Conservation (phyloP, 2,329 filamentous ascomycete species). For the Cadophora malorum region DNA sequence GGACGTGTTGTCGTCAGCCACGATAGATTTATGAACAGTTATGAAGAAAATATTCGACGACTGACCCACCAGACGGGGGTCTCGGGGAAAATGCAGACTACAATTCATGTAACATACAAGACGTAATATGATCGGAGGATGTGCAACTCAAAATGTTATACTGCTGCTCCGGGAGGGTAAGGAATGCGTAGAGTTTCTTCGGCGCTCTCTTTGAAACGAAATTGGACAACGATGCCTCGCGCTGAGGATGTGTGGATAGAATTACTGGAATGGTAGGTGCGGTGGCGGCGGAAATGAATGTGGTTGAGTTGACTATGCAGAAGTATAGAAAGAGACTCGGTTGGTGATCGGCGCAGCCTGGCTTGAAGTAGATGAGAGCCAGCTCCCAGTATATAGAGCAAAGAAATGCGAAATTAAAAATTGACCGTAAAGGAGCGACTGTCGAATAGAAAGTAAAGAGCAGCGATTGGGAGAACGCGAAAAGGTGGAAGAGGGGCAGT, state of each 20-base stretch:
- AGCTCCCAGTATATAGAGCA: conserved; percentile 60
- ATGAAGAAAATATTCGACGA: conserved; percentile 35
- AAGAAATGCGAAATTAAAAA: conserved; percentile 52
- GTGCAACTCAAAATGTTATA: conserved; percentile 48
- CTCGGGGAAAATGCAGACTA: conserved; percentile 30
- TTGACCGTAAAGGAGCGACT: conserved; percentile 57
- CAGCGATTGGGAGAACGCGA: conserved; percentile 54
- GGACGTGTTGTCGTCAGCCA: conserved; percentile 45
- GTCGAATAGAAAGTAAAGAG: conserved; percentile 49
- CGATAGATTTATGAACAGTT: conserved; percentile 35
- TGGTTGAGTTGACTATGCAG: conserved; percentile 51
- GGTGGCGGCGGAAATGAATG: conserved; percentile 47
- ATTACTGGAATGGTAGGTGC: conserved; percentile 44
- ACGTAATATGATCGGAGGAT: conserved; percentile 43
- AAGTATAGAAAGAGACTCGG: conserved; percentile 52
- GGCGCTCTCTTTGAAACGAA: conserved; percentile 45
- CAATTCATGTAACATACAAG: conserved; percentile 41
- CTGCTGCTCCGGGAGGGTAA: conserved; percentile 45
- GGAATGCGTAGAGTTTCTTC: conserved; percentile 48
- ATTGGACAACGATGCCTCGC: conserved; percentile 50
- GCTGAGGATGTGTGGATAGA: conserved; percentile 48
- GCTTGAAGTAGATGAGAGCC: conserved; percentile 59
- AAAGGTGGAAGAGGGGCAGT: conserved; percentile 54
- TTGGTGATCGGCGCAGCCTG: conserved; percentile 47
- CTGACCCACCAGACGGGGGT: conserved; percentile 36